Conservation (phyloP, 148 eudicot species). For the Simmondsia chinensis region DNA sequence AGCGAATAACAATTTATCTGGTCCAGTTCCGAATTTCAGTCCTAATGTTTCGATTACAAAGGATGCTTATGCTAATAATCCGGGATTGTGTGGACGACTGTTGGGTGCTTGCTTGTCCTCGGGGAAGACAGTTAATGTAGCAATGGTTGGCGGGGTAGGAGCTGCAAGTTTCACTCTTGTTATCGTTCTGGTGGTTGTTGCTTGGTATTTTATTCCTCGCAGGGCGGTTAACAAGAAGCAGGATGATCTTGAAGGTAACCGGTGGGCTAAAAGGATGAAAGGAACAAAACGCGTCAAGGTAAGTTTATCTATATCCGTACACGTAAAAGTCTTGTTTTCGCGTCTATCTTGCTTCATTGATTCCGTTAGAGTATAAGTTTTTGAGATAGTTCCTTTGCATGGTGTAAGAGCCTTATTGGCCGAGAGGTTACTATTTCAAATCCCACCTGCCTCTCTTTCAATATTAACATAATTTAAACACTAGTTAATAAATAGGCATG, state of each 20-base stretch:
- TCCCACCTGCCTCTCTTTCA: too few relatives aligned
- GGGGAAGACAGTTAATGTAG: slow-evolving; percentile 8
- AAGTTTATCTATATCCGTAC: slow-evolving; percentile 6
- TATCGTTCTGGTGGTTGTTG: slow-evolving; percentile 14
- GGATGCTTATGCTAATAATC: slow-evolving; percentile 25
- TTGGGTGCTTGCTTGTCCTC: slow-evolving; percentile 11
- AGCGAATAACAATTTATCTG: slow-evolving; percentile 26
- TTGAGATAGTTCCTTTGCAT: too few relatives aligned
- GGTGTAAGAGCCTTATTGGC: too few relatives aligned
- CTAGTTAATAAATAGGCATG: too few relatives aligned
- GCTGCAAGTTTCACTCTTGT: slow-evolving; percentile 25
- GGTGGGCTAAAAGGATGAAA: slow-evolving; percentile 44
- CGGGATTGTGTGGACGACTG: slow-evolving; percentile 29
- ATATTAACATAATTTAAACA: too few relatives aligned
- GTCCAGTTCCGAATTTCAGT: slow-evolving; percentile 20
- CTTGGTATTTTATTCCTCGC: slow-evolving; percentile 17
- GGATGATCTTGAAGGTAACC: slow-evolving; percentile 42
- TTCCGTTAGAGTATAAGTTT: not conserved
- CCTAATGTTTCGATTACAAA: not conserved
- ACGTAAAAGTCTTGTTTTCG: not conserved
- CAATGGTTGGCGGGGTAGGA: slow-evolving; percentile 17
- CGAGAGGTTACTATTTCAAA: too few relatives aligned
- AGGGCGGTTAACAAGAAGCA: slow-evolving; percentile 20
- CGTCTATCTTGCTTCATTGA: not conserved
- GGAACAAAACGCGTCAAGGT: slow-evolving; percentile 36